Evolutionary conservation across 2,329 filamentous ascomycete genomes (phyloP), one percentile per base, ranked within the genome.

Genomic region (Penicillium sp.): DNA sequence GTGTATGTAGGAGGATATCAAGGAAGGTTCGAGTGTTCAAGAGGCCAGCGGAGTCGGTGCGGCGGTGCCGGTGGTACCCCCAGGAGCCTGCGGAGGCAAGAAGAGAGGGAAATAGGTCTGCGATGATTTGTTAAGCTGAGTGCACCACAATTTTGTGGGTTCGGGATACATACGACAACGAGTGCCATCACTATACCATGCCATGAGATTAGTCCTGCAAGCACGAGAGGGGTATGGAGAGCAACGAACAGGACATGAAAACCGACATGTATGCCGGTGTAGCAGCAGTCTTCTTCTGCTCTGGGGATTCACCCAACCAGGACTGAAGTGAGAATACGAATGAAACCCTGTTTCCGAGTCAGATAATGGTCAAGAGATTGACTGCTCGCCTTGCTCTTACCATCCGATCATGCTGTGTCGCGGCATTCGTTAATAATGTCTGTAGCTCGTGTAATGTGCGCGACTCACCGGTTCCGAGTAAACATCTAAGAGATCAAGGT

Each of bases 191-290:
- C 85, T 87, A 58, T 53, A 51, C 38, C 22, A 38, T 20, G 31
- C 31, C 40, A 44, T n/a, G 10, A 52, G 34, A 51, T 66, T 55
- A 65, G 65, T 50, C 37, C 43, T 24, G n/a, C 16, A 39, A 22
- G 20, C 31, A 53, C n/a, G 2, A 32, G 35, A 20, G 40, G 22
- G 26, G 18, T 14, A 22, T 48, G 53, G 20, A 48, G 16, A 35
- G 29, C 1, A 40, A 82, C 86, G 67, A 80, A 91, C 89, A 69
- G 20, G 89, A 85, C 89, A 95, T 94, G 74, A 86, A 82, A 54
- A 94, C 85, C 54, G 86, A 86, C 75, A 94, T 87, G 71, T 85
- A 86, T 50, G 80, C 84, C 2, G 92, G 91, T 5, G 90, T 92
- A 44, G 81, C 77, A 26, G 84, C 76, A 57, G 77, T 86, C 72